Conservation (phyloP, 805 yeast species). For the Blastobotrys muscicola region DNA sequence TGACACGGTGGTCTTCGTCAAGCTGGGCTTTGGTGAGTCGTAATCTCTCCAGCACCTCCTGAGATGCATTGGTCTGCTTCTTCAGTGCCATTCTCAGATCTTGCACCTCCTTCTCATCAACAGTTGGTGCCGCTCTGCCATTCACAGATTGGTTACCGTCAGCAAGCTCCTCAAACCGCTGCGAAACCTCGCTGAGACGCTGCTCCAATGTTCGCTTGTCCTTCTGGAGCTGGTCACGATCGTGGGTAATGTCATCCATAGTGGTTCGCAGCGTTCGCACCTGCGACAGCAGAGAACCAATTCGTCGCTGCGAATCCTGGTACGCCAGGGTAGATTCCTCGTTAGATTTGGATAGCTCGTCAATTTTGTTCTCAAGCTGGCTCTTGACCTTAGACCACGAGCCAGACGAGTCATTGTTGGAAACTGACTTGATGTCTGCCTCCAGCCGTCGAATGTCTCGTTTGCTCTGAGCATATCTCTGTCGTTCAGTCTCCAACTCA, state of each 20-base stretch:
- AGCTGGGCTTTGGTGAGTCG: conserved; percentile 28
- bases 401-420: neutral
- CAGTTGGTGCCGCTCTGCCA: neutral
- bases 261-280: conserved; percentile 47
- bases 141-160: neutral
- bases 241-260: conserved; percentile 50
- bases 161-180: conserved; percentile 29
- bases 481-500: conserved; percentile 22
- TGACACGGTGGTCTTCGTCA: conserved; percentile 21
- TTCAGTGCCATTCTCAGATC: conserved; percentile 10
- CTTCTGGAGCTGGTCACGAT: conserved; percentile 50
- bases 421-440: conserved; percentile 3
- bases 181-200: conserved; percentile 34
- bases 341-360: conserved; percentile 31
- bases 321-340: conserved; percentile 34
- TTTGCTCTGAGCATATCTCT: conserved; percentile 49
- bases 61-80: conserved; percentile 14
- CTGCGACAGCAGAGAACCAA: conserved; percentile 41
- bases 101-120: conserved; percentile 6
- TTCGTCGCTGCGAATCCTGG: conserved; percentile 37
- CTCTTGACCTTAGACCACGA: conserved; percentile 9
- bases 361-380: conserved; percentile 22
- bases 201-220: conserved; percentile 40
- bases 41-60: conserved; percentile 10
- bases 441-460: conserved; percentile 36